Percentiles rank a stretch among this genome's conserved stretches.
Conservation (phyloP, 192 early-diverging fungal genomes). For the Coemansia biformis region DNA sequence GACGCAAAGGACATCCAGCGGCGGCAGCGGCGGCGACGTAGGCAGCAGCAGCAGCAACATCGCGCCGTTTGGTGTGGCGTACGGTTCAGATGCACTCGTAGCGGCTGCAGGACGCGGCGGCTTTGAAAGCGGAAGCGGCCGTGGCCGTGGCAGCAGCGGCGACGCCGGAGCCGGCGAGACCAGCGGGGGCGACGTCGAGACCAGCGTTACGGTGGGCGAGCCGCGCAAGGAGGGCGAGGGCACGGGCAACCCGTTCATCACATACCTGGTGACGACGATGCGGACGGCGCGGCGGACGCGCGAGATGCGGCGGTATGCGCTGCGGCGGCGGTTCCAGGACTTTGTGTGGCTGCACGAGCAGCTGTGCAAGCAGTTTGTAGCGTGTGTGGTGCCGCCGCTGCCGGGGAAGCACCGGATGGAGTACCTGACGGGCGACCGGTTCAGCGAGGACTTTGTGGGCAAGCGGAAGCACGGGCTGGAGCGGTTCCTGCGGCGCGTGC, state of each 20-base stretch:
- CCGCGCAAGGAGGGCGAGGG: constrained; percentile 90
- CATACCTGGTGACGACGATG: constrained; percentile 72
- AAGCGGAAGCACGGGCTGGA: constrained; percentile 72
- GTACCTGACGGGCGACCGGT: constrained; percentile 93
- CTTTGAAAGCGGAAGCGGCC: neutral
- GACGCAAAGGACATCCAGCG: constrained; percentile 3
- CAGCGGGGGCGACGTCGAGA: constrained; percentile 19
- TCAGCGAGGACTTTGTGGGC: constrained; percentile 86
- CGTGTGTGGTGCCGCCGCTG: constrained; percentile 80
- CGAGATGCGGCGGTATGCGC: constrained; percentile 52
- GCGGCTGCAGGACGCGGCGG: constrained; percentile 10
- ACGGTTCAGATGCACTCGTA: too few relatives aligned
- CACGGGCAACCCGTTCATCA: constrained; percentile 69
- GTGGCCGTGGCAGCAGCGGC: neutral
- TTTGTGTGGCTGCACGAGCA: constrained; percentile 84
- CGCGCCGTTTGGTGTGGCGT: constrained; percentile 28
- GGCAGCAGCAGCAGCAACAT: constrained; percentile 1
- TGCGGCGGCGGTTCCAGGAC: constrained; percentile 90
- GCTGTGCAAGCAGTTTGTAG: constrained; percentile 68
- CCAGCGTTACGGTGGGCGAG: constrained; percentile 63
- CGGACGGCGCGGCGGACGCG: constrained; percentile 20
- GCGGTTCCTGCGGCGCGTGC: constrained; percentile 76
- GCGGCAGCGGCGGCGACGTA: too few relatives aligned
- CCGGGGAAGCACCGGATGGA: constrained; percentile 91
- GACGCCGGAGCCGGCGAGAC: constrained; percentile 40